These are phyloP conservation scores for Gypsophila paniculata DNA, from an alignment of 179 eudicot species.

Conservation along the genomic window DNA sequence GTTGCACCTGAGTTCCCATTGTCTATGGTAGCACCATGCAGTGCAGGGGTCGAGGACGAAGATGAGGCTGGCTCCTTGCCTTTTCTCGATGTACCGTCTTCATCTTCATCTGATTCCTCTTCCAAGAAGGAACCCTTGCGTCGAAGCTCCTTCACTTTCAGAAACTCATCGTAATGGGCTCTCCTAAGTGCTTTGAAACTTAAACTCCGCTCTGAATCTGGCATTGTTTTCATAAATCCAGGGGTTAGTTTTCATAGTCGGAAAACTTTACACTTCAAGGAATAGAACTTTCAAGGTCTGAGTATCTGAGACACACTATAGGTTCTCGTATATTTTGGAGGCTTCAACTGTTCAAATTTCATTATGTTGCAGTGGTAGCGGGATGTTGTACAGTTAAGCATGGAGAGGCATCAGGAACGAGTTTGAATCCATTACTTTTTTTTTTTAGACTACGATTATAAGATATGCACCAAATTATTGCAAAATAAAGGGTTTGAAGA, in stretches of 20 bases:
- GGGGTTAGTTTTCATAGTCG: no score
- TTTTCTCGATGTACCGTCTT: slow-evolving; percentile 18
- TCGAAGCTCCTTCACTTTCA: slow-evolving; percentile 67
- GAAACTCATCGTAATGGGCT: slow-evolving; percentile 80
- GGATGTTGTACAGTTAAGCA: no score
- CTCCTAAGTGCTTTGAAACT: slow-evolving; percentile 72
- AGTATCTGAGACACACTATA: no score
- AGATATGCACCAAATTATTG: no score
- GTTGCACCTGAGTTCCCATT: slow-evolving; percentile 7
- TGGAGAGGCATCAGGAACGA: no score
- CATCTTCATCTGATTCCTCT: slow-evolving; percentile 46
- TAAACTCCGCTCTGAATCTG: slow-evolving; percentile 44
- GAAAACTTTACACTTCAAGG: no score
- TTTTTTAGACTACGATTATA: no score
- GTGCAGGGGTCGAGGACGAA: slow-evolving; percentile 15
- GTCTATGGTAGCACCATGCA: slow-evolving; percentile 18
- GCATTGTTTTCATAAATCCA: not conserved
- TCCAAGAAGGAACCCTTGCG: slow-evolving; percentile 50
- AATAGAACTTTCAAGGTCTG: no score
- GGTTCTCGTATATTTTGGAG: no score
- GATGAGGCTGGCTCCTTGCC: slow-evolving; percentile 23
- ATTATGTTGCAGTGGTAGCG: no score
- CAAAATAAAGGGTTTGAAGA: not conserved
- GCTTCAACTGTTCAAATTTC: no score
- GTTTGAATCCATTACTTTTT: no score